A percentile compares a stretch with the other conserved stretches of the same genome.
These are phyloP conservation scores for Cenchrus purpureus DNA, from an alignment of 176 grass and related monocot species.

Conservation along the genomic window DNA sequence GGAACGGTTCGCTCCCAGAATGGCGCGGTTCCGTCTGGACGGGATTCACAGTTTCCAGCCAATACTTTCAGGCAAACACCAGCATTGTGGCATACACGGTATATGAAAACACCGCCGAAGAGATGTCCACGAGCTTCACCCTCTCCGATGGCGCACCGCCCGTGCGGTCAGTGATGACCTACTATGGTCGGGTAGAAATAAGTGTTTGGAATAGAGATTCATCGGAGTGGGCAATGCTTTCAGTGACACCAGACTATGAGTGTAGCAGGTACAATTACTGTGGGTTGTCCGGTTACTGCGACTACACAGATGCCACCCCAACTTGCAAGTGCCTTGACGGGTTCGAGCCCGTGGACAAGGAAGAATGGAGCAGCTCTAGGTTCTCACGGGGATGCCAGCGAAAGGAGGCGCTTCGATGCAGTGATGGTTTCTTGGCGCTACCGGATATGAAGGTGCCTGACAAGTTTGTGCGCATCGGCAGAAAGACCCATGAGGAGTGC, in stretches of 20 bases:
- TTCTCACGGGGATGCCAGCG: conserved; percentile 21
- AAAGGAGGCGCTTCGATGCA: not conserved
- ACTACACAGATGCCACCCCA: not conserved
- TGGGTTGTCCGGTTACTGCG: conserved; percentile 6
- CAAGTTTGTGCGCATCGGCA: conserved; percentile 27
- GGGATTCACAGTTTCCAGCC: not conserved
- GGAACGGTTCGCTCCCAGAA: conserved; percentile 21
- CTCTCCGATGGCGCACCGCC: not conserved
- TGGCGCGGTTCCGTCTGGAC: not conserved
- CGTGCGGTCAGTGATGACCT: not conserved
- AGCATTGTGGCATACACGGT: not conserved
- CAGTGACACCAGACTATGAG: not conserved
- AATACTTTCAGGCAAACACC: not conserved
- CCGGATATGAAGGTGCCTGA: conserved; percentile 11
- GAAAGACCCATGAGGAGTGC: conserved; percentile 31
- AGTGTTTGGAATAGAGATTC: conserved; percentile 7
- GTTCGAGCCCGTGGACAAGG: conserved; percentile 8
- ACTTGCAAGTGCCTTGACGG: conserved; percentile 37
- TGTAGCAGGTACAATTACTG: conserved; percentile 26
- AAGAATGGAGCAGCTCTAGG: not conserved
- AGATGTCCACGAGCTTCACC: not conserved
- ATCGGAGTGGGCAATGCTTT: not conserved
- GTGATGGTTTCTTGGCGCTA: conserved; percentile 25
- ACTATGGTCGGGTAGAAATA: not conserved
- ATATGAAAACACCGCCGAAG: not conserved